Conservation (phyloP, 495 filamentous ascomycete genomes). For the Trichocladium uniseriatum region DNA sequence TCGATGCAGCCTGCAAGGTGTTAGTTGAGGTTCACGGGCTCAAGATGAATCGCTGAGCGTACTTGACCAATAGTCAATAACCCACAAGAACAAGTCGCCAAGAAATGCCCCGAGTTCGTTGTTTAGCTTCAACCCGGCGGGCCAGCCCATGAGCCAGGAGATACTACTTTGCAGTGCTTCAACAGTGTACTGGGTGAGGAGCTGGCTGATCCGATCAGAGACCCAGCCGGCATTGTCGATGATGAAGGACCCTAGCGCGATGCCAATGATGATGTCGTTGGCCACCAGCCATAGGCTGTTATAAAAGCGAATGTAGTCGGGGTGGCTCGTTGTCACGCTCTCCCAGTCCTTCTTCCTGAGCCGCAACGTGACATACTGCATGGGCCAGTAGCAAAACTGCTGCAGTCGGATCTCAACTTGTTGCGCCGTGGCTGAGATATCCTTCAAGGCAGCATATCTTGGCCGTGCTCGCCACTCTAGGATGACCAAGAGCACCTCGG, state of each 20-base stretch:
- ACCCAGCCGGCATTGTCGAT: slow-evolving; percentile 89
- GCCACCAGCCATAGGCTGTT: slow-evolving; percentile 98
- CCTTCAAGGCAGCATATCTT: slow-evolving; percentile 77
- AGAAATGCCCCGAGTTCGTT: slow-evolving; percentile 88
- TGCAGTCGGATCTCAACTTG: slow-evolving; percentile 96
- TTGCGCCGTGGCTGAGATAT: slow-evolving; percentile 95
- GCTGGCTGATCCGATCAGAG: slow-evolving; percentile 66
- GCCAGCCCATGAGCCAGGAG: slow-evolving; percentile 91
- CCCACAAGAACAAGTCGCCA: slow-evolving; percentile 92
- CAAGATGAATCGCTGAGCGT: slow-evolving; percentile 26
- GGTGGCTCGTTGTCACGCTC: slow-evolving; percentile 88
- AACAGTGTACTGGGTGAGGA: slow-evolving; percentile 76
- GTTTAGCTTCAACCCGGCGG: slow-evolving; percentile 96
- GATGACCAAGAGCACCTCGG: slow-evolving; percentile 68
- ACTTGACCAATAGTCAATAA: slow-evolving; percentile 95
- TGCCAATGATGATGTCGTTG: slow-evolving; percentile 98
- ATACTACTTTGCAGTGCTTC: slow-evolving; percentile 85
- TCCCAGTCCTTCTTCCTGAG: slow-evolving; percentile 88
- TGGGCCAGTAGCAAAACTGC: slow-evolving; percentile 98
- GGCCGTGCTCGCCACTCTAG: slow-evolving; percentile 83
- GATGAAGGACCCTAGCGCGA: slow-evolving; percentile 91
- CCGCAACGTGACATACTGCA: slow-evolving; percentile 86
- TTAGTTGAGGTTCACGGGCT: not conserved
- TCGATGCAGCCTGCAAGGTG: slow-evolving; percentile 52
- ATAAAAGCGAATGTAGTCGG: slow-evolving; percentile 98